Percentiles rank a stretch among this genome's conserved stretches.
Conservation (phyloP, 2,329 filamentous ascomycete genomes). For the Pestalotiopsis sp. region DNA sequence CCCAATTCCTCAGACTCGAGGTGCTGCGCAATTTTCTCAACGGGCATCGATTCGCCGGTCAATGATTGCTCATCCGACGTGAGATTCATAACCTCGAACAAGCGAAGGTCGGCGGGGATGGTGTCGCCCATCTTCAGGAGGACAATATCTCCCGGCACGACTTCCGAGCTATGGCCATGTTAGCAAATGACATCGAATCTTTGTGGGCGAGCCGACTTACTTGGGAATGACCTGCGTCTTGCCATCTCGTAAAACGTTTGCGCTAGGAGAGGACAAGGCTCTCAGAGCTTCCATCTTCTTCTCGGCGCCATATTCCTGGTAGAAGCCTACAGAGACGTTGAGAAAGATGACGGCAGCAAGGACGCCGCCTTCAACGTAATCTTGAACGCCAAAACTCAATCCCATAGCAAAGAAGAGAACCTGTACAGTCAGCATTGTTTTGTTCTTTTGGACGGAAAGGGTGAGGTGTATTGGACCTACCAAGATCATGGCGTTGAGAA, state of each 20-base stretch:
- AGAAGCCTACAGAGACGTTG: constrained; percentile 71
- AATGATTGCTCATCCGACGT: constrained; percentile 78
- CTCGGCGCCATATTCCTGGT: constrained; percentile 65
- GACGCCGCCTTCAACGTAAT: constrained; percentile 70
- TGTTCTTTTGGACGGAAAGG: too few relatives aligned
- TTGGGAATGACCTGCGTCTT: constrained; percentile 59
- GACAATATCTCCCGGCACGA: constrained; percentile 74
- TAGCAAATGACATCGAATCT: constrained; percentile 8
- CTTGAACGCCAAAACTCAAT: constrained; percentile 66
- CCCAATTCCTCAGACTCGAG: constrained; percentile 59
- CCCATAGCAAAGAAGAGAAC: constrained; percentile 79
- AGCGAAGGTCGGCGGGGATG: constrained; percentile 71
- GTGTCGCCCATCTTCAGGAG: constrained; percentile 73
- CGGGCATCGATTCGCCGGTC: constrained; percentile 75
- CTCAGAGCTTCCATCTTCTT: constrained; percentile 68
- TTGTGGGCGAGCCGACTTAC: constrained; percentile 38
- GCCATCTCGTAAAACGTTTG: constrained; percentile 63
- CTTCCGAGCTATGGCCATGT: constrained; percentile 49
- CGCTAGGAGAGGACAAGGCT: constrained; percentile 64
- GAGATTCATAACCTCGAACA: constrained; percentile 76
- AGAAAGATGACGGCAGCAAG: constrained; percentile 69
- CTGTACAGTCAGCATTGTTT: constrained; percentile 40
- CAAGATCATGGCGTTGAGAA: constrained; percentile 79
- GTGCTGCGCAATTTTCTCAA: constrained; percentile 64
- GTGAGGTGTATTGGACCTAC: constrained; percentile 41